Percentiles rank a stretch among this genome's conserved stretches.
Conservation (phyloP, 768 basidiomycete genomes). For the Amanita subjunquillea region DNA sequence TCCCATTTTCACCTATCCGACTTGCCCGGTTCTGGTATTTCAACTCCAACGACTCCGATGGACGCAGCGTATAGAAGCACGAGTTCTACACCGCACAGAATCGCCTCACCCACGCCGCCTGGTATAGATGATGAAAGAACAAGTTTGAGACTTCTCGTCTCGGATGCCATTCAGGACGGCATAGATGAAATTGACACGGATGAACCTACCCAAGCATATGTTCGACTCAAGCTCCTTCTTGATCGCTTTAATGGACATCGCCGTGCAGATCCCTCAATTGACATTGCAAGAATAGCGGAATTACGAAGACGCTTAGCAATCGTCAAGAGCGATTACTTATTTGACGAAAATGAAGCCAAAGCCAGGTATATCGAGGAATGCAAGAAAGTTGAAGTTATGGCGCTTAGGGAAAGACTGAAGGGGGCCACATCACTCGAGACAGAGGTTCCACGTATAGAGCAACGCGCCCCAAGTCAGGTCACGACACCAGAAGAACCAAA, state of each 20-base stretch:
- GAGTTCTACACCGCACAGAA: not conserved
- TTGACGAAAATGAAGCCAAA: slow-evolving; percentile 59
- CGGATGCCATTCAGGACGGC: not conserved
- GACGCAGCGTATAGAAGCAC: not conserved
- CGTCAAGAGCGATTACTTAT: slow-evolving; percentile 55
- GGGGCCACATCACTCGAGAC: not conserved
- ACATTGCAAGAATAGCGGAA: slow-evolving; percentile 11
- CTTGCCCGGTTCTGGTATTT: not conserved
- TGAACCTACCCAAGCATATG: slow-evolving; percentile 56
- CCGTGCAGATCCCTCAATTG: slow-evolving; percentile 16
- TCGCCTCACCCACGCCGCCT: not conserved
- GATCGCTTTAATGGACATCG: slow-evolving; percentile 29
- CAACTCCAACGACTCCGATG: not conserved
- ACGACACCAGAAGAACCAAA: slow-evolving; percentile 6
- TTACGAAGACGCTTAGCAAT: slow-evolving; percentile 35
- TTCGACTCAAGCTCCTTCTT: slow-evolving; percentile 48
- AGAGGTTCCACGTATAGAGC: not conserved
- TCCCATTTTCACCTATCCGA: not conserved
- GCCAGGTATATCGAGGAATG: slow-evolving; percentile 43
- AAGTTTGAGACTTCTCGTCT: not conserved
- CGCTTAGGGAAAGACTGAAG: slow-evolving; percentile 31
- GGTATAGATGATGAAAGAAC: not conserved
- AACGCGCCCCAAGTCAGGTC: not conserved
- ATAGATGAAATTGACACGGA: slow-evolving; percentile 22
- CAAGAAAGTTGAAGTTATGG: slow-evolving; percentile 31